These are phyloP conservation scores for Peltaster fructicola DNA, from an alignment of 2,329 filamentous ascomycete genomes.

Conservation along the genomic window DNA sequence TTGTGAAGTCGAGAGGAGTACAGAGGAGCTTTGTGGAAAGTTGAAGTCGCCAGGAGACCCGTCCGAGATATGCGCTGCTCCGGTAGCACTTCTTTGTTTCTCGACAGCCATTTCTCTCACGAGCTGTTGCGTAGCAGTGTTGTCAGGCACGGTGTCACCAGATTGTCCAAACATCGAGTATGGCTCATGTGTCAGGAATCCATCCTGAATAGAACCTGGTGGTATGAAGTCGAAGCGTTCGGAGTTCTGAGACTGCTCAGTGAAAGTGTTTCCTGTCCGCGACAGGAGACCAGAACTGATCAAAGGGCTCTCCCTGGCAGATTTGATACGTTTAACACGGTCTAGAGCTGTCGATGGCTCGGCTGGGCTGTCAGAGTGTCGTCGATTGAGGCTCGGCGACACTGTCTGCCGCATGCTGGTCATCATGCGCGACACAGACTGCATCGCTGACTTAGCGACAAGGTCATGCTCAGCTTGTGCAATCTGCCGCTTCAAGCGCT, in stretches of 20 bases:
- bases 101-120: constrained; percentile 18
- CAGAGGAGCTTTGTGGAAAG: constrained; percentile 9
- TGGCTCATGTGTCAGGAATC: constrained; percentile 24
- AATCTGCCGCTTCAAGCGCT: constrained; percentile 10
- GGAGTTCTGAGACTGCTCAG: constrained; percentile 5
- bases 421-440: too few species aligned
- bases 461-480: constrained; percentile 10
- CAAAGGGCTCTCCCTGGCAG: constrained; percentile 8
- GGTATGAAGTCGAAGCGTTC: constrained; percentile 14
- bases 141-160: constrained; percentile 26
- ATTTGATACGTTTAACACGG: constrained; percentile 10
- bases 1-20: constrained; percentile 12
- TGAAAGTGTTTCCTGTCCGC: constrained; percentile 4
- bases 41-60: constrained; percentile 2
- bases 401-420: too few species aligned
- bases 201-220: constrained; percentile 16
- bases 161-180: constrained; percentile 22
- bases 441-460: constrained; percentile 6
- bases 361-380: constrained; percentile 5
- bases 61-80: background rate
- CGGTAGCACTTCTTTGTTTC: constrained; percentile 5
- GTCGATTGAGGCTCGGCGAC: constrained; percentile 9
- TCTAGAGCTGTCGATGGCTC: constrained; percentile 2
- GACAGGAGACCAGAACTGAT: constrained; percentile 1
- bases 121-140: constrained; percentile 23